Conservation (phyloP, 768 basidiomycete genomes). For the Naganishia vaughanmartiniae region DNA sequence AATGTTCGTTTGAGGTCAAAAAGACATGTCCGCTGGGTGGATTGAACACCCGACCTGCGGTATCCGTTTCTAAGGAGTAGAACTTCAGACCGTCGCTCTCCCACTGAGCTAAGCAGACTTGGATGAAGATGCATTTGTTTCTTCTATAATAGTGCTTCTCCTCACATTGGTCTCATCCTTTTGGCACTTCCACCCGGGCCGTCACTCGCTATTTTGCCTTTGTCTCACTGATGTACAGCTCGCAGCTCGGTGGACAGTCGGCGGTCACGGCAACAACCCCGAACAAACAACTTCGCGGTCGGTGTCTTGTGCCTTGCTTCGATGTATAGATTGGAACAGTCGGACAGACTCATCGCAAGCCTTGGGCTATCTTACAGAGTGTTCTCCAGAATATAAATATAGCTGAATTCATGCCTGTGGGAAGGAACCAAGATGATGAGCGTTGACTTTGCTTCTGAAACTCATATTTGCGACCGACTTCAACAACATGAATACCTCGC, state of each 20-base stretch:
- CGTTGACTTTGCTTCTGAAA: neutral
- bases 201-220: no score
- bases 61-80: neutral
- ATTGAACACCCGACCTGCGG: constrained; percentile 21
- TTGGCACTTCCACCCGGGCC: no score
- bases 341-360: no score
- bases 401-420: neutral
- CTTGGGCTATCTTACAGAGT: no score
- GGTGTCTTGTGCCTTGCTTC: no score
- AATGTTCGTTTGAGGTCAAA: neutral
- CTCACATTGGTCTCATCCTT: no score
- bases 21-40: constrained; percentile 10
- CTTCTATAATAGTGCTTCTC: no score
- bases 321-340: no score
- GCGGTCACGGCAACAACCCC: no score
- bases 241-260: no score
- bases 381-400: neutral
- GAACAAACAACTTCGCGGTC: no score
- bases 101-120: constrained; percentile 26
- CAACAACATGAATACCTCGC: neutral
- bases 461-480: neutral
- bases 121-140: neutral
- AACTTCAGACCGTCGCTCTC: constrained; percentile 26
- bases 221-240: no score
- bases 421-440: neutral